These are phyloP conservation scores for Kwoniella dejecticola DNA, from an alignment of 768 basidiomycete genomes.

Conservation along the genomic window DNA sequence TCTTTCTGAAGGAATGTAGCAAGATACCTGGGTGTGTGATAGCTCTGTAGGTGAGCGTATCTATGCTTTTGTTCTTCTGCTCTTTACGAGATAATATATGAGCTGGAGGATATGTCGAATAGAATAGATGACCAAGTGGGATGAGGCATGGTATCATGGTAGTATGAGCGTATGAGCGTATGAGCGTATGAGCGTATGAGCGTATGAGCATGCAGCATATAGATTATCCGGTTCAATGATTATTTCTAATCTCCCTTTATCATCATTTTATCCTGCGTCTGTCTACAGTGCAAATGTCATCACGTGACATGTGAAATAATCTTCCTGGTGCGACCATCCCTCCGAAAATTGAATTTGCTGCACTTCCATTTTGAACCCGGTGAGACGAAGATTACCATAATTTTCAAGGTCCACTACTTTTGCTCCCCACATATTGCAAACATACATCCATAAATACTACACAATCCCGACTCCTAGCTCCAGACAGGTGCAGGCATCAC, in stretches of 20 bases:
- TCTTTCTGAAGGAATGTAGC: too few species aligned
- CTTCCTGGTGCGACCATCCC: not conserved
- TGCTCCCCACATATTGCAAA: too few species aligned
- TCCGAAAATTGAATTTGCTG: slow-evolving; percentile 4
- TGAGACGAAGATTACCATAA: not conserved
- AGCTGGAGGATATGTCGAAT: too few species aligned
- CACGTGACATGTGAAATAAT: not conserved
- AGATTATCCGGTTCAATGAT: not conserved
- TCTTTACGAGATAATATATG: too few species aligned
- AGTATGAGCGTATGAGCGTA: not conserved
- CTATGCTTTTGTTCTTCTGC: too few species aligned
- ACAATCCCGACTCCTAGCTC: too few species aligned
- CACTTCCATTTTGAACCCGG: not conserved
- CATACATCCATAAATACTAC: too few species aligned
- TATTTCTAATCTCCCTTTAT: slow-evolving; percentile 4
- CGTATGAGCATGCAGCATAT: too few species aligned
- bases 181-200: too few species aligned
- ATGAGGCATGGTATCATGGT: not conserved
- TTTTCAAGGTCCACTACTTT: not conserved
- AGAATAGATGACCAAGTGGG: too few species aligned
- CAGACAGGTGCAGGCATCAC: not conserved
- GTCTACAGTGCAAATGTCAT: not conserved
- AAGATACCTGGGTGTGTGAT: too few species aligned
- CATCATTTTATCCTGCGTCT: slow-evolving; percentile 8
- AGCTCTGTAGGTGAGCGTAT: too few species aligned